Conservation (phyloP, 139 green algal species). For the Micractinium conductrix region DNA sequence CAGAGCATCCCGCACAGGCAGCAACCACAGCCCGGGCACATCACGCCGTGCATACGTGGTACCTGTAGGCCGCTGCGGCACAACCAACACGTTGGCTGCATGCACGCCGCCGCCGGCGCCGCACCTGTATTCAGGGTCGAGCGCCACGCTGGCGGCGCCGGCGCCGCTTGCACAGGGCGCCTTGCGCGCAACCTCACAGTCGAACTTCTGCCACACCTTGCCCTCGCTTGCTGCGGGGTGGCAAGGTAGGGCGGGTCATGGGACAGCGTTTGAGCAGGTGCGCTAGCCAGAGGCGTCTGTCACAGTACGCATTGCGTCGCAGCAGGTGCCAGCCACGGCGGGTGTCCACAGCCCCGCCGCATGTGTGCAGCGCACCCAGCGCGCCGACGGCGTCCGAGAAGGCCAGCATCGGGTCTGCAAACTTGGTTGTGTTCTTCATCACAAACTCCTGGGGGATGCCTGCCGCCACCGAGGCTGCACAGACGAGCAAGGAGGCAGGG, state of each 20-base stretch:
- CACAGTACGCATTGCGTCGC: too few species aligned
- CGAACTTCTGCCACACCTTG: constrained; percentile 53
- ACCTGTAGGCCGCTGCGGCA: too few species aligned
- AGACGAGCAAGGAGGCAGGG: neutral
- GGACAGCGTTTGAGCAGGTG: too few species aligned
- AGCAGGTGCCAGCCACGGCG: too few species aligned
- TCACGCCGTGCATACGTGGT: too few species aligned
- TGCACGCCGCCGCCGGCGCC: too few species aligned
- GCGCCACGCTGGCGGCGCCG: neutral
- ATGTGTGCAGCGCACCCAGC: constrained; percentile 11
- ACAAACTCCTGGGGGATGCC: constrained; percentile 37
- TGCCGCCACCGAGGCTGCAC: neutral
- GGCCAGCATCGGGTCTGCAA: constrained; percentile 39
- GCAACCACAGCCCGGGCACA: too few species aligned
- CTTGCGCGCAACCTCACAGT: constrained; percentile 43
- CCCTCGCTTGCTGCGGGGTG: constrained; percentile 44
- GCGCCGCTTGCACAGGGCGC: neutral
- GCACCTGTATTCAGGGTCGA: constrained; percentile 51
- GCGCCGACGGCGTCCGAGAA: constrained; percentile 35
- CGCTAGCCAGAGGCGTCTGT: neutral
- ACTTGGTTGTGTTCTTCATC: constrained; percentile 26
- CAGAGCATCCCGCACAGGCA: too few species aligned
- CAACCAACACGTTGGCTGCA: too few species aligned
- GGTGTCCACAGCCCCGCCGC: too few species aligned
- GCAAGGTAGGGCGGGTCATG: neutral